Evolutionary conservation across 2,329 filamentous ascomycete species (phyloP), one percentile per base, ranked within the genome.

Genomic region (Aspergillus latus): DNA sequence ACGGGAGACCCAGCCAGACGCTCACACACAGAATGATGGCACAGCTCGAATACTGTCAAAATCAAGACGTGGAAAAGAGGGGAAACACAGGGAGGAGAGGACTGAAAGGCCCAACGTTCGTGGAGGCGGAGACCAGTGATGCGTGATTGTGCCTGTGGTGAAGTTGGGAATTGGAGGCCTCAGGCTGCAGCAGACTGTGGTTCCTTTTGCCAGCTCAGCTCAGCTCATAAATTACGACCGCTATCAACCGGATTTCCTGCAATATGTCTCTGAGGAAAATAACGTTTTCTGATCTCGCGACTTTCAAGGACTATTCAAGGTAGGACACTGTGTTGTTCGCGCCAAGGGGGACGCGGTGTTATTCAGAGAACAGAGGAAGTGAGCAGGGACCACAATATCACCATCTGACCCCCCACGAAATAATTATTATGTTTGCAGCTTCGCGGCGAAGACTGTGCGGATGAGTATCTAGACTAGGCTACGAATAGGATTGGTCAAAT

Each of bases 1-100:
- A 44, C 54, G 62, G 56, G 59, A 60, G 37, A 56, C 60, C 52
- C 61, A 54, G 49, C 54, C 56, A 63, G 59, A 58, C 58, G 49
- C 50, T 52, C 50, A 55, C 53, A 48, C 62, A 54, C 53, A 49
- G 34, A 47, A 52, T 21, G 48, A 54, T 47, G 32, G 44, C 48
- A 49, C 42, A 40, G 42, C 54, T 50, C 55, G 43, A 54, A 55
- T 39, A 28, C 28, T 44, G 52, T 54, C 46, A 32, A 42, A 32
- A 58, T 29, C 39, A 52, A 43, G 56, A 30, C 39, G 44, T 13
- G 39, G 55, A 43, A 48, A 34, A 48, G 56, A 59, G 49, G 59
- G 53, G 43, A 51, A 55, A 28, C 52, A 49, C 52, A 52, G 49
- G 44, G 49, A 47, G 53, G 55, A 56, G 52, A 49, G 37, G 49